Conservation (phyloP, 1,139 yeast genomes). For the Blastobotrys ciferrii region DNA sequence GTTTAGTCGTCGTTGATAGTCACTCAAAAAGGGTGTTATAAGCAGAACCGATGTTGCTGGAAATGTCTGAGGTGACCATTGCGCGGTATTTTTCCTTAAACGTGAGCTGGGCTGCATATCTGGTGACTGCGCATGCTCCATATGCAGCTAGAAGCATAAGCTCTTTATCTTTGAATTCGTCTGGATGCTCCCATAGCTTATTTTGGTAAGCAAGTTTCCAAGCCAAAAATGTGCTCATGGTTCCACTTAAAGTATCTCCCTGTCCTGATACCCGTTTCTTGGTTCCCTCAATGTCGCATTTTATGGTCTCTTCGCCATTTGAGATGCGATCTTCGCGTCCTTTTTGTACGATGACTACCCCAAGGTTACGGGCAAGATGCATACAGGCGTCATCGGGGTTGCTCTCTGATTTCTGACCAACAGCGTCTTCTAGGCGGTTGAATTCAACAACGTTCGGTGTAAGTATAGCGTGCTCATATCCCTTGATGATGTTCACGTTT, state of each 20-base stretch:
- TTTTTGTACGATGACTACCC: slow-evolving; percentile 68
- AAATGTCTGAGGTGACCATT: slow-evolving; percentile 82
- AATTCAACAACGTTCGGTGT: slow-evolving; percentile 94
- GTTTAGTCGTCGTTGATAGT: neutral
- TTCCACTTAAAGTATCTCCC: slow-evolving; percentile 77
- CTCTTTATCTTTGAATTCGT: slow-evolving; percentile 42
- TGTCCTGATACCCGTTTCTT: slow-evolving; percentile 81
- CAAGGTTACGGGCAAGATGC: slow-evolving; percentile 53
- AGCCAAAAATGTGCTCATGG: slow-evolving; percentile 63
- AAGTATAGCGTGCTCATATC: slow-evolving; percentile 56
- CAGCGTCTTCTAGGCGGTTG: slow-evolving; percentile 56
- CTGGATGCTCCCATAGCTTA: slow-evolving; percentile 51
- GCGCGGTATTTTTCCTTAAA: slow-evolving; percentile 66
- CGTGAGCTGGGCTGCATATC: slow-evolving; percentile 66
- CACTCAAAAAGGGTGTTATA: slow-evolving; percentile 51
- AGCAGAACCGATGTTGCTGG: slow-evolving; percentile 63
- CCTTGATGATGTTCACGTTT: slow-evolving; percentile 52
- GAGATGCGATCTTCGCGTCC: slow-evolving; percentile 68
- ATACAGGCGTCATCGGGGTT: slow-evolving; percentile 24
- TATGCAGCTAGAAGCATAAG: slow-evolving; percentile 59
- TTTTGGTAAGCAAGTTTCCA: slow-evolving; percentile 62
- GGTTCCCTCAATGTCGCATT: slow-evolving; percentile 53
- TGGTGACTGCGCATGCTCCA: slow-evolving; percentile 69
- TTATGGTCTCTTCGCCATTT: slow-evolving; percentile 37
- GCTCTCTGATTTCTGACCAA: slow-evolving; percentile 38